These are phyloP conservation scores for Populus hybrid DNA, from an alignment of 441 rosid genomes.

Conservation along the genomic window DNA sequence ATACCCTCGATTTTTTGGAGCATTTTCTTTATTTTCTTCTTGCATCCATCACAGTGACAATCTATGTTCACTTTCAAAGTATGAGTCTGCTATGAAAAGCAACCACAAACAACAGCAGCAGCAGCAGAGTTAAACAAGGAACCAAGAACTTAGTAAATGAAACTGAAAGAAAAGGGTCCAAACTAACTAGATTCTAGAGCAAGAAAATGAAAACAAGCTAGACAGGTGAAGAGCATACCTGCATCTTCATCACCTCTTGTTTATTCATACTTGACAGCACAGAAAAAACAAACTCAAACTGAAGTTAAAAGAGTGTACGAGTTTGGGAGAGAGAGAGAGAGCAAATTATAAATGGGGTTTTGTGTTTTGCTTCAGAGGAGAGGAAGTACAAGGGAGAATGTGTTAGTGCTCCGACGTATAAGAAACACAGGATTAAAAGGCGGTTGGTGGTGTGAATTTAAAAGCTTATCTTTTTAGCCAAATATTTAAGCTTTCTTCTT, in stretches of 20 bases:
- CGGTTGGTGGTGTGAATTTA: slow-evolving; percentile 39
- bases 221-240: slow-evolving; percentile 39
- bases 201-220: neutral
- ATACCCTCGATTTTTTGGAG: slow-evolving; percentile 79
- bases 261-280: slow-evolving; percentile 49
- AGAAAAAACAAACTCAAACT: neutral
- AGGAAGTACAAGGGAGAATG: slow-evolving; percentile 7
- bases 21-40: slow-evolving; percentile 70
- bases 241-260: slow-evolving; percentile 74
- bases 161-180: neutral
- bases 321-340: too few species aligned
- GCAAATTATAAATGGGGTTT: slow-evolving; percentile 1
- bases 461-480: slow-evolving; percentile 30
- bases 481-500: neutral
- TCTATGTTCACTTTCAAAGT: slow-evolving; percentile 78
- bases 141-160: neutral
- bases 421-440: slow-evolving; percentile 22
- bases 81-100: slow-evolving; percentile 55
- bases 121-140: neutral
- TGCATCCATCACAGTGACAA: slow-evolving; percentile 88
- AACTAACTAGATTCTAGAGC: neutral
- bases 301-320: neutral
- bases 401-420: neutral
- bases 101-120: slow-evolving; percentile 13
- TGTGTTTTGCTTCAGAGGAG: slow-evolving; percentile 16